Evolutionary conservation across 176 grass and related monocot genomes (phyloP).

Genomic region (Olyra latifolia): DNA sequence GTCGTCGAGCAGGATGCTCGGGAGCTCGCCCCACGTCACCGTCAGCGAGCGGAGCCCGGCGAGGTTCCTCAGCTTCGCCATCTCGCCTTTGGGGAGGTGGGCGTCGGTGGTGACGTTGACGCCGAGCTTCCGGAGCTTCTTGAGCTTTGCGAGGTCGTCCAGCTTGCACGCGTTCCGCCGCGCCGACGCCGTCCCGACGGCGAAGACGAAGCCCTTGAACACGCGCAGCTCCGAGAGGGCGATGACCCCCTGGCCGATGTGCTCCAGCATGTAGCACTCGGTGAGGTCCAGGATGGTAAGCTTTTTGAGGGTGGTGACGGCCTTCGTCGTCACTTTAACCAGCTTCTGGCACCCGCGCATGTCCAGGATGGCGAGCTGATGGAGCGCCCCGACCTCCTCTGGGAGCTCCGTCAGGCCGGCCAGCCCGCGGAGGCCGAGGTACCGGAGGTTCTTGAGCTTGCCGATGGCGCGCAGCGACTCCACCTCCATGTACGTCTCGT

Average conservation of each 20-base stretch:
- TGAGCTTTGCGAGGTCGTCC: not conserved
- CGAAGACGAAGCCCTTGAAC: conserved; percentile 47
- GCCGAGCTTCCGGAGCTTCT: conserved; percentile 33
- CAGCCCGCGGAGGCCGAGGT: conserved; percentile 41
- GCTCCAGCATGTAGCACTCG: conserved; percentile 55
- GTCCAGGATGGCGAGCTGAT: conserved; percentile 26
- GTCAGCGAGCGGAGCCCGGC: not conserved
- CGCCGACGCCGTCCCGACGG: not conserved
- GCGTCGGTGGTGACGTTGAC: conserved; percentile 44
- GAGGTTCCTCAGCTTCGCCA: not conserved
- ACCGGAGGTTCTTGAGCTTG: conserved; percentile 28
- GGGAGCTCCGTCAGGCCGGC: conserved; percentile 36
- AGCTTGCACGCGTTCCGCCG: not conserved
- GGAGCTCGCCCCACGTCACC: conserved; percentile 43
- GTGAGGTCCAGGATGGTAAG: conserved; percentile 52
- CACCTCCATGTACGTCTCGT: conserved; percentile 43
- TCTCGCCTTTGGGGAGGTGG: not conserved
- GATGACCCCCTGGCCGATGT: conserved; percentile 12
- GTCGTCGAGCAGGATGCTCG: not conserved
- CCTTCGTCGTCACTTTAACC: not conserved
- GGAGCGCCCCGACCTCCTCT: not conserved
- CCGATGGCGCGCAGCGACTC: not conserved
- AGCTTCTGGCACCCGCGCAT: conserved; percentile 51
- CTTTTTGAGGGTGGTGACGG: not conserved
- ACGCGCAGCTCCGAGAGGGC: conserved; percentile 25